Evolutionary conservation across 306 rosid species (phyloP).

Genomic region (Cajanus cajan): DNA sequence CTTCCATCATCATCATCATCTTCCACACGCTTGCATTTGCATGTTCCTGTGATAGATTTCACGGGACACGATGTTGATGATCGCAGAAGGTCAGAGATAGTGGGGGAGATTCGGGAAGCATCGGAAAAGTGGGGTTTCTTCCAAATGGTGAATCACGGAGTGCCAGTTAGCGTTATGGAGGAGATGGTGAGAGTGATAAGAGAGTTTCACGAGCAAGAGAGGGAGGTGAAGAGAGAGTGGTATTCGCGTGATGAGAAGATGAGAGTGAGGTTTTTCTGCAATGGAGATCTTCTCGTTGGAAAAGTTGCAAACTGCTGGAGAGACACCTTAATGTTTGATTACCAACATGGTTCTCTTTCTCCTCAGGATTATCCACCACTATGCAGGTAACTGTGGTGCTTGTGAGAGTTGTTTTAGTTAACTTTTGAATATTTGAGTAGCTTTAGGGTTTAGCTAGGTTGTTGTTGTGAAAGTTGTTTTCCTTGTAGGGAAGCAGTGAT

Average conservation of each 20-base stretch:
- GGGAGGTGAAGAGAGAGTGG: conserved; percentile 65
- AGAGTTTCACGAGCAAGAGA: conserved; percentile 65
- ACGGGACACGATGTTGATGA: conserved; percentile 33
- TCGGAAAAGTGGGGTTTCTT: conserved; percentile 76
- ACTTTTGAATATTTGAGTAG: too few relatives aligned
- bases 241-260: conserved; percentile 60
- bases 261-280: conserved; percentile 58
- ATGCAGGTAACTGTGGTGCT: conserved; percentile 77
- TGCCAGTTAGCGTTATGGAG: conserved; percentile 53
- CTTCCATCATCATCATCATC: neutral
- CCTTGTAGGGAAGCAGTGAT: conserved; percentile 50
- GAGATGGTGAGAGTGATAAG: conserved; percentile 41
- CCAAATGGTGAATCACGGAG: conserved; percentile 74
- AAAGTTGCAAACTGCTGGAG: conserved; percentile 85
- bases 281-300: conserved; percentile 63
- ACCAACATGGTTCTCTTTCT: conserved; percentile 56
- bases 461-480: neutral
- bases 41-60: conserved; percentile 65
- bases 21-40: neutral
- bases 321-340: conserved; percentile 67
- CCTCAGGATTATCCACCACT: conserved; percentile 47
- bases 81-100: conserved; percentile 33
- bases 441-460: too few relatives aligned
- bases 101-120: conserved; percentile 50
- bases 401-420: too few relatives aligned